phyloP scores from a whole-genome alignment of 345 rosid species.

The Lumnitzera racemosa region DNA sequence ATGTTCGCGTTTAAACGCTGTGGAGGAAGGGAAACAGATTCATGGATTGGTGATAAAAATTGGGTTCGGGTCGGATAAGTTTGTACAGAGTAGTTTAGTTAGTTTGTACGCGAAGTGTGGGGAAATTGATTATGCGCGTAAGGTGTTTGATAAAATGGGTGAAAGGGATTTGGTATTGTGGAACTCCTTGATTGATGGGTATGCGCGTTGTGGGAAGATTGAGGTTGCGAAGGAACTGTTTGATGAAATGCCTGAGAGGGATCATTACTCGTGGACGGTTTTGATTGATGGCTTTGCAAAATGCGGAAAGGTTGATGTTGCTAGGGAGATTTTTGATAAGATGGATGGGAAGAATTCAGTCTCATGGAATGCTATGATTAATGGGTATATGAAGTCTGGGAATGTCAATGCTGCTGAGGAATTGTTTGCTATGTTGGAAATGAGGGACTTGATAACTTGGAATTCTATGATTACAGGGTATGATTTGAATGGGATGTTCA shows the following conservation, averaged over 20 bases:
- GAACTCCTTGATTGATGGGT: constrained; percentile 47
- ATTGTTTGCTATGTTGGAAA: constrained; percentile 26
- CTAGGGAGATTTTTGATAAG: constrained; percentile 35
- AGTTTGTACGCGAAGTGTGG: constrained; percentile 39
- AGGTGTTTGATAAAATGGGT: constrained; percentile 36
- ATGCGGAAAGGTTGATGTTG: constrained; percentile 26
- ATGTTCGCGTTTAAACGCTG: constrained; percentile 32
- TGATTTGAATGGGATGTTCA: constrained; percentile 25
- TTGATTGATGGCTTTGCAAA: constrained; percentile 43
- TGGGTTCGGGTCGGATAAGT: constrained; percentile 40
- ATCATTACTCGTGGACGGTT: constrained; percentile 38
- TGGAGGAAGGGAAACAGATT: constrained; percentile 48
- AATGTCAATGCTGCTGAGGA: constrained; percentile 16
- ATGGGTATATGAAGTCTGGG: constrained; percentile 35
- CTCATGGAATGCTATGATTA: constrained; percentile 40
- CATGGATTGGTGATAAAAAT: constrained; percentile 47
- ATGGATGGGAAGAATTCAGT: constrained; percentile 28
- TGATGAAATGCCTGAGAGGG: constrained; percentile 40
- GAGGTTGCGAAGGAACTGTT: constrained; percentile 33
- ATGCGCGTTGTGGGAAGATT: constrained; percentile 31
- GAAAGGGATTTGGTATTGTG: constrained; percentile 35
- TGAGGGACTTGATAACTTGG: constrained; percentile 37
- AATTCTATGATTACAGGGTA: constrained; percentile 42
- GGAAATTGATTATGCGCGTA: constrained; percentile 25
- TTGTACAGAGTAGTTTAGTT: constrained; percentile 51